These are phyloP conservation scores for Podospora australis DNA, from an alignment of 495 filamentous ascomycete species.

Conservation along the genomic window DNA sequence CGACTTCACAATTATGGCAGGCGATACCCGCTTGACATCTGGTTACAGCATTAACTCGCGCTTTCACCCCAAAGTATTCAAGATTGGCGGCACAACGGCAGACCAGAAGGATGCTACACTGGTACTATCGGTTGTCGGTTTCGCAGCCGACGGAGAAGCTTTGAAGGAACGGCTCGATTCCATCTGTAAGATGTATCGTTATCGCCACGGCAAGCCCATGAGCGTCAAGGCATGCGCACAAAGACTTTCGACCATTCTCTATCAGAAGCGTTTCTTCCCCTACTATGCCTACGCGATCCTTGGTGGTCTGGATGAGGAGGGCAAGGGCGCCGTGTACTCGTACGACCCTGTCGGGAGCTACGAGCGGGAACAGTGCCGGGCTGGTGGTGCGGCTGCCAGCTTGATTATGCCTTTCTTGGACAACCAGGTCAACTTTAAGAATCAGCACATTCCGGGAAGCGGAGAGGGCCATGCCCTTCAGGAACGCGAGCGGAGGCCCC, in stretches of 20 bases:
- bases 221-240: conserved; percentile 88
- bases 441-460: conserved; percentile 89
- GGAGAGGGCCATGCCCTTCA: conserved; percentile 75
- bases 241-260: conserved; percentile 85
- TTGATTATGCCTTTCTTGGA: conserved; percentile 99
- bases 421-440: conserved; percentile 99
- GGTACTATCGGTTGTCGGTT: conserved; percentile 87
- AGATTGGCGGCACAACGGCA: conserved; percentile 83
- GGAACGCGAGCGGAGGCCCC: conserved; percentile 55
- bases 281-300: conserved; percentile 94
- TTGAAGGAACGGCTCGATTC: conserved; percentile 84
- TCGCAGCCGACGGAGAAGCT: conserved; percentile 86
- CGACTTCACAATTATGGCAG: conserved; percentile 91
- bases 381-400: conserved; percentile 89
- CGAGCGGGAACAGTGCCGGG: conserved; percentile 91
- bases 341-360: conserved; percentile 97
- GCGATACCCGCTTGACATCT: conserved; percentile 87
- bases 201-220: conserved; percentile 91
- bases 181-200: conserved; percentile 94
- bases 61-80: conserved; percentile 90
- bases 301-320: conserved; percentile 89
- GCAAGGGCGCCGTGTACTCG: conserved; percentile 88
- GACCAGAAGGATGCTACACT: conserved; percentile 77
- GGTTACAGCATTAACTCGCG: conserved; percentile 99
- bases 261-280: conserved; percentile 96